Evolutionary conservation across 441 rosid genomes (phyloP), one percentile per base, ranked within the genome.

Genomic region (Jatropha multifida): DNA sequence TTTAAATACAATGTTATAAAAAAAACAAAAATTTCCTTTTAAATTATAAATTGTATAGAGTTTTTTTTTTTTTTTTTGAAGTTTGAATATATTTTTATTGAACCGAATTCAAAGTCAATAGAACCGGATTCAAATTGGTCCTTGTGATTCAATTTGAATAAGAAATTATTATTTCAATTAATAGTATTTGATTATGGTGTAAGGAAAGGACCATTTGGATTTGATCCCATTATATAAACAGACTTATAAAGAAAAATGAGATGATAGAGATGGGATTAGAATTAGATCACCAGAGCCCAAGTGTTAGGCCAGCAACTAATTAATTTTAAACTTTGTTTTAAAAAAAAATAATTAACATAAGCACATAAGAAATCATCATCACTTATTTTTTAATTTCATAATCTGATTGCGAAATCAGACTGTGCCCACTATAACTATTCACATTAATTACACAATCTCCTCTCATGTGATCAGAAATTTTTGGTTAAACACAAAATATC

Each of bases 261-360:
- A 54, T 17, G 73, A 69, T 38, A 6, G 44, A 7, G 61, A 54
- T 54, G 60, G 61, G 73, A 54, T 54, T 69, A 69, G 63, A 18
- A 54, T 69, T 54, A 69, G 63, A 18, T 69, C 48, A 17, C 49
- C 62, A 55, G 51, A 14, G 18, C 48, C 3, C 7, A 69, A 32
- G 12, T 1, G 12, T 14, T 48, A 46, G 32, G 56, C 58, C 37
- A 15, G 23, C 41, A 23, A 68, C n/a, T 18, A 49, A 63, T 26
- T 10, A 56, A 20, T 42, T 65, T 44, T 20, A 26, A 68, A 40
- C 23, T 68, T 13, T 68, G 9, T 26, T 66, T 68, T 2, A 60
- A 37, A 7, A 37, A 7, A 62, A 62, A 15, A 5, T 37, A 14
- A 37, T 32, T 1, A 4, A 62, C 32, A 37, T 15, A 62, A 62